phyloP scores from a whole-genome alignment of 2,329 filamentous ascomycete species.

The Diplodia seriata region DNA sequence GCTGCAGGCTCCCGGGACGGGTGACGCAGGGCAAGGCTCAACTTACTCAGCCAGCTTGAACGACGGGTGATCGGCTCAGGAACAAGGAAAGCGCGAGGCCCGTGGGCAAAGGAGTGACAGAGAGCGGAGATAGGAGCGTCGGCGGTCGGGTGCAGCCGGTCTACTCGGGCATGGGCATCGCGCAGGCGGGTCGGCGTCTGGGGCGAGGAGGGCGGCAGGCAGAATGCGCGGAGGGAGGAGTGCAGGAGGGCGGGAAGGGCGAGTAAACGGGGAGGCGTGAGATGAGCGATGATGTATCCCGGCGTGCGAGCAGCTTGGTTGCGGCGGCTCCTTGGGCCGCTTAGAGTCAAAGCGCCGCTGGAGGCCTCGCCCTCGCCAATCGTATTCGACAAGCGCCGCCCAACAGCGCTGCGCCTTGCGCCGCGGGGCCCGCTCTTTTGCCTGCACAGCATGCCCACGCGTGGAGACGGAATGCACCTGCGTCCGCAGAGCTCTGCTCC shows the following conservation, averaged over 20 bases:
- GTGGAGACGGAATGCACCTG: constrained; percentile 26
- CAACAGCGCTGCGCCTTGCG: constrained; percentile 23
- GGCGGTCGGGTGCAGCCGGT: constrained; percentile 23
- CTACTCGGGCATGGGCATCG: constrained; percentile 30
- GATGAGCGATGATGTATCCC: constrained; percentile 32
- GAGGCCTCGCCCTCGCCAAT: constrained; percentile 24
- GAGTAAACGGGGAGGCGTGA: constrained; percentile 22
- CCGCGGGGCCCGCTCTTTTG: constrained; percentile 8
- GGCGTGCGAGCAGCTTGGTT: constrained; percentile 27
- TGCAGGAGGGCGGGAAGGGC: constrained; percentile 16
- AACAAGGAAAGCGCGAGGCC: constrained; percentile 30
- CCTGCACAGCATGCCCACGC: constrained; percentile 24
- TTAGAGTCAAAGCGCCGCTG: constrained; percentile 26
- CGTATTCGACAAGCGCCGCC: constrained; percentile 21
- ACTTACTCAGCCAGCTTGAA: constrained; percentile 42
- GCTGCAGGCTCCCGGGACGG: constrained; percentile 27
- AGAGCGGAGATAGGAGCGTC: constrained; percentile 30
- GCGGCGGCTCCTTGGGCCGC: constrained; percentile 27
- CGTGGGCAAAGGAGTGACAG: constrained; percentile 30
- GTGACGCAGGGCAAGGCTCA: constrained; percentile 27
- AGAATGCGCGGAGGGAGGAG: not conserved
- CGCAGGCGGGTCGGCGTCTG: constrained; percentile 3
- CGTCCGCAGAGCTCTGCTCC: constrained; percentile 10
- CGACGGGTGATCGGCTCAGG: constrained; percentile 29
- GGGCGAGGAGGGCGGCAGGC: not conserved